Conservation (phyloP, 1,284 basidiomycete genomes). For the Microstroma glucosiphilum region DNA sequence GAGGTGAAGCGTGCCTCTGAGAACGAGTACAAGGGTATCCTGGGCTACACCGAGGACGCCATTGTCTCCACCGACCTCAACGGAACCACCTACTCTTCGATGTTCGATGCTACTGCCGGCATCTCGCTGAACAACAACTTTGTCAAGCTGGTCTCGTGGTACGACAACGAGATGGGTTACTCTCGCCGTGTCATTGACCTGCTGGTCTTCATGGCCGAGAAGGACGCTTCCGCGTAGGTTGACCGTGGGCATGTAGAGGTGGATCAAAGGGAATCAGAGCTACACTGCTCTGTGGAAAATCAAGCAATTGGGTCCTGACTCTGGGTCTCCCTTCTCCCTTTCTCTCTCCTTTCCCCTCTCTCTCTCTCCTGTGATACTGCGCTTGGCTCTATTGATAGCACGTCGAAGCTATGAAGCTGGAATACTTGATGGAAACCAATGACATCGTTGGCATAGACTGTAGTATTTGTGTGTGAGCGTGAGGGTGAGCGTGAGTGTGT, state of each 20-base stretch:
- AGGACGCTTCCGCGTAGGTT: constrained; percentile 45
- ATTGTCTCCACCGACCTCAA: constrained; percentile 65
- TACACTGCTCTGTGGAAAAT: background rate
- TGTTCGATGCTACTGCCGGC: constrained; percentile 77
- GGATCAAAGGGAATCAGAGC: background rate
- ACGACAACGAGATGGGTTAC: constrained; percentile 85
- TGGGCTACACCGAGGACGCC: constrained; percentile 90
- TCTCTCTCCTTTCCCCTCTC: background rate
- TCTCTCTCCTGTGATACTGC: background rate
- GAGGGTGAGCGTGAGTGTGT: no score
- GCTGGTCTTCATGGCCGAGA: constrained; percentile 71
- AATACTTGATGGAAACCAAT: no score
- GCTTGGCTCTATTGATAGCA: background rate
- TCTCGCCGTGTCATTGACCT: constrained; percentile 89
- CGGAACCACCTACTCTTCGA: constrained; percentile 31
- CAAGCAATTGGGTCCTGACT: background rate
- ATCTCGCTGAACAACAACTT: constrained; percentile 89
- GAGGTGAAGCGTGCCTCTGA: constrained; percentile 77
- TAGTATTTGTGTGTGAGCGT: no score
- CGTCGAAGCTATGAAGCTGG: background rate
- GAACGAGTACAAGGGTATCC: constrained; percentile 66
- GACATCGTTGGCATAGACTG: no score
- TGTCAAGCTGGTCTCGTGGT: constrained; percentile 89
- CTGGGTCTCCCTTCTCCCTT: background rate
- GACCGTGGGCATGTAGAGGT: background rate